These are phyloP conservation scores for Ceratocystis diversiconidia DNA, from an alignment of 2,329 filamentous ascomycete species.

Conservation along the genomic window DNA sequence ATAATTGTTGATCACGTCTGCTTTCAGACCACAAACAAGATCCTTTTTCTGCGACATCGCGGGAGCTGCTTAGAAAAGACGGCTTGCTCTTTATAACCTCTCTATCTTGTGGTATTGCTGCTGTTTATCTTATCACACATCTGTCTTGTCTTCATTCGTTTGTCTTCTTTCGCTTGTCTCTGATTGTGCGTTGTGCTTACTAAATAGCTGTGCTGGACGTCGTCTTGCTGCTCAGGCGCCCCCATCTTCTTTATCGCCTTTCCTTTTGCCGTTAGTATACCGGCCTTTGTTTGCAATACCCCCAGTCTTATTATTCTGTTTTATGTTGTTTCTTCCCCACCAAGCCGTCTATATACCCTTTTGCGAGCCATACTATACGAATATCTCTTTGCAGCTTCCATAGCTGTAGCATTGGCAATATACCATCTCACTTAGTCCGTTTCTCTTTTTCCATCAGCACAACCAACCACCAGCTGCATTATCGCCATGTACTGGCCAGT, in stretches of 20 bases:
- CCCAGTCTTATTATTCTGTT: neutral
- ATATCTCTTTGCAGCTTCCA: neutral
- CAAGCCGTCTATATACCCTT: neutral
- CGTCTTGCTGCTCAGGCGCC: neutral
- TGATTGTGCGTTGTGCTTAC: neutral
- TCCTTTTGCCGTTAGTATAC: neutral
- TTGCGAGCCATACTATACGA: neutral
- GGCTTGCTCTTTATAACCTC: neutral
- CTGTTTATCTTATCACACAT: neutral
- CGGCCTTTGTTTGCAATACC: neutral
- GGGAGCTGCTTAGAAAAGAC: neutral
- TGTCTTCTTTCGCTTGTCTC: neutral
- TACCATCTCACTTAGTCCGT: neutral
- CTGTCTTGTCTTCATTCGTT: neutral
- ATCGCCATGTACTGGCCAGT: slow-evolving; percentile 73
- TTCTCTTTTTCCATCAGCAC: neutral
- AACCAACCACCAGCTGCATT: neutral
- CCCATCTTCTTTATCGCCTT: neutral
- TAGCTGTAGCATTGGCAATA: neutral
- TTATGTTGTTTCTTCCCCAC: neutral
- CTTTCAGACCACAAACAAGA: neutral
- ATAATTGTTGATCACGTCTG: neutral
- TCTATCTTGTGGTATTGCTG: neutral
- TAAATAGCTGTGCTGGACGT: neutral
- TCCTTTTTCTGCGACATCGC: neutral